Evolutionary conservation across 106 monocot genomes (phyloP), one percentile per base, ranked within the genome.

Genomic region (Allium sativum): DNA sequence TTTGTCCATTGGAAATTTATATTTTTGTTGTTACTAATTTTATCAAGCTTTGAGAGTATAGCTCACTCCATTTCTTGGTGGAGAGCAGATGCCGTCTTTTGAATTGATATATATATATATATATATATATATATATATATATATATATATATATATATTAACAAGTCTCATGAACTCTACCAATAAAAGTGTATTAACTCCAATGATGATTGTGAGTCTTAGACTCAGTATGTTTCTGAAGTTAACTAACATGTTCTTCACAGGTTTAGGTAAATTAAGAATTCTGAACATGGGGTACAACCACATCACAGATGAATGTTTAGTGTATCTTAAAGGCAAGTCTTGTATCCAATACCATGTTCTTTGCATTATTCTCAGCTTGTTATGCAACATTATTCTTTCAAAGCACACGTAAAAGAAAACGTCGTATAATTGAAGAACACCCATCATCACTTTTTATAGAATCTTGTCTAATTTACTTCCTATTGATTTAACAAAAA

Each of bases 241-340:
- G 9, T 62, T 46, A 13, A 48, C 0, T 21, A 46, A 8, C 15
- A 44, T 2, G 15, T 50, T 71, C 8, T 21, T 62, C 56, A 55
- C 77, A 99, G 98, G 66, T n/a, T 72, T 99, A 53, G 58, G 72
- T 41, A 92, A 92, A 55, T 75, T 99, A 76, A 92, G 75, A 70
- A 68, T 74, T 6, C 72, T 99, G 61, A 88, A 92, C 74, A 77
- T 99, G 78, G 98, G 92, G 8, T 99, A 88, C 70, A 99, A 82
- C 73, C 81, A 79, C 61, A 79, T 99, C 54, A 85, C 92, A 31
- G 81, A 92, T 81, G 78, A 84, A 55, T 84, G 82, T 55, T 79
- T 99, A 72, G 77, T 77, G 18, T 74, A 99, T 82, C 67, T 99
- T 44, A 88, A 92, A 80, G 98, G 98, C 83, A 58, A 73, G n/a